Percentiles rank a stretch among this genome's conserved stretches.
phyloP scores from a whole-genome alignment of 164 flowering plant genomes.

The Cinnamomum chago region DNA sequence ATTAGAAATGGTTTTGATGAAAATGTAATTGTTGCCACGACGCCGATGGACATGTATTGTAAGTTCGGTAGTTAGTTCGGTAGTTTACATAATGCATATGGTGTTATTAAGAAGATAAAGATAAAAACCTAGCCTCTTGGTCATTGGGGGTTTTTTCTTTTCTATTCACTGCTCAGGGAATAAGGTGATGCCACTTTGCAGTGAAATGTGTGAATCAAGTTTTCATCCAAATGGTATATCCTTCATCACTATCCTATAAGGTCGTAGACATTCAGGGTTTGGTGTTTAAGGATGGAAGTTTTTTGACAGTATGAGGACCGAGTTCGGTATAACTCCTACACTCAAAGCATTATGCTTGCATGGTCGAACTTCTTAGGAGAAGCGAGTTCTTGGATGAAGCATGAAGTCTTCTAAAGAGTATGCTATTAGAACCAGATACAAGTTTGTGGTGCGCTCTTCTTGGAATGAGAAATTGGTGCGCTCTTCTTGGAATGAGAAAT shows the following conservation, averaged over 20 bases:
- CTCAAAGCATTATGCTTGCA: conserved; percentile 70
- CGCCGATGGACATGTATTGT: conserved; percentile 56
- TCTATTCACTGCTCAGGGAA: conserved; percentile 41
- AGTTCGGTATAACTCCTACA: conserved; percentile 32
- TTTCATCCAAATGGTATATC: conserved; percentile 51
- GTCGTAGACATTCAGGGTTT: conserved; percentile 53
- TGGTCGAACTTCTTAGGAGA: too few relatives aligned
- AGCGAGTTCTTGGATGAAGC: too few relatives aligned
- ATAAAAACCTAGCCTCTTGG: conserved; percentile 49
- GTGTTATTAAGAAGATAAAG: conserved; percentile 30
- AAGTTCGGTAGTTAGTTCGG: conserved; percentile 54
- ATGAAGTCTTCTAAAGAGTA: too few relatives aligned
- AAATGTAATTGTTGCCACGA: conserved; percentile 41
- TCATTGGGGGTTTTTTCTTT: conserved; percentile 43
- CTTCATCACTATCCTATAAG: conserved; percentile 54
- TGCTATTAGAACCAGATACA: too few relatives aligned
- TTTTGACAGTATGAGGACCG: conserved; percentile 47
- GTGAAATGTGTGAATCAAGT: conserved; percentile 35
- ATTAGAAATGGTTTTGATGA: conserved; percentile 32
- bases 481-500: background rate
- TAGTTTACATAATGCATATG: conserved; percentile 28
- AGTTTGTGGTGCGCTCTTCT: too few relatives aligned
- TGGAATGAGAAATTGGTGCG: background rate
- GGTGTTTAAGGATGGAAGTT: conserved; percentile 57
- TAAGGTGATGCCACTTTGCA: conserved; percentile 38